These are phyloP conservation scores for Ophiostoma pallidulum DNA, from an alignment of 2,329 filamentous ascomycete species.

Conservation along the genomic window DNA sequence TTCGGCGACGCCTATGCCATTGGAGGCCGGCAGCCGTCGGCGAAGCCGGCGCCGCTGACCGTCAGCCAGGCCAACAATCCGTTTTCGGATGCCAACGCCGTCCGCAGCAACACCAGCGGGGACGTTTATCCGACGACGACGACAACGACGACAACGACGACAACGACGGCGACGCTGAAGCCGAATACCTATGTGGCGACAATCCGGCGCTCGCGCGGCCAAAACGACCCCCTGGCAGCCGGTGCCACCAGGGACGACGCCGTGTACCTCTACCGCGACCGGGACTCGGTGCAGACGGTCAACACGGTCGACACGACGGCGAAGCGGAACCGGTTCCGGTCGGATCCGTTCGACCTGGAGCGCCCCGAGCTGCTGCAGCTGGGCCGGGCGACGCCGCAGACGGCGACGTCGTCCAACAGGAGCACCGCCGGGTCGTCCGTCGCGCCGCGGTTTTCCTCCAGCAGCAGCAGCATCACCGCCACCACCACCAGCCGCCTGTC, in stretches of 20 bases:
- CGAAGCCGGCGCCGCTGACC: conserved; percentile 29
- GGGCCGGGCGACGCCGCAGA: conserved; percentile 15
- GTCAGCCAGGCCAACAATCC: conserved; percentile 30
- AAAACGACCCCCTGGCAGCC: conserved; percentile 26
- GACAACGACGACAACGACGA: conserved; percentile 15
- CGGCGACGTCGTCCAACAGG: conserved; percentile 22
- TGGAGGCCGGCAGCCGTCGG: conserved; percentile 28
- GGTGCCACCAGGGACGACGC: conserved; percentile 26
- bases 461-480: too few relatives aligned
- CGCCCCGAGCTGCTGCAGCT: conserved; percentile 35
- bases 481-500: conserved; percentile 18
- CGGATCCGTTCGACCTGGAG: conserved; percentile 58
- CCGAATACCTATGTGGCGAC: conserved; percentile 35
- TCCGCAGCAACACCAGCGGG: conserved; percentile 24
- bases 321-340: conserved; percentile 44
- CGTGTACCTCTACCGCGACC: too few relatives aligned
- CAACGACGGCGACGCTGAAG: conserved; percentile 19
- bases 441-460: conserved; percentile 8
- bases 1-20: conserved; percentile 40
- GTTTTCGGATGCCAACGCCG: conserved; percentile 41
- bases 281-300: conserved; percentile 35
- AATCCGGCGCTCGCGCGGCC: conserved; percentile 40
- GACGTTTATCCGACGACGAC: conserved; percentile 13
- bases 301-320: conserved; percentile 29
- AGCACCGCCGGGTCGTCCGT: conserved; percentile 20